Base-by-base conservation (phyloP, 2,329 filamentous ascomycete species). In the Venturia pyrina region DNA sequence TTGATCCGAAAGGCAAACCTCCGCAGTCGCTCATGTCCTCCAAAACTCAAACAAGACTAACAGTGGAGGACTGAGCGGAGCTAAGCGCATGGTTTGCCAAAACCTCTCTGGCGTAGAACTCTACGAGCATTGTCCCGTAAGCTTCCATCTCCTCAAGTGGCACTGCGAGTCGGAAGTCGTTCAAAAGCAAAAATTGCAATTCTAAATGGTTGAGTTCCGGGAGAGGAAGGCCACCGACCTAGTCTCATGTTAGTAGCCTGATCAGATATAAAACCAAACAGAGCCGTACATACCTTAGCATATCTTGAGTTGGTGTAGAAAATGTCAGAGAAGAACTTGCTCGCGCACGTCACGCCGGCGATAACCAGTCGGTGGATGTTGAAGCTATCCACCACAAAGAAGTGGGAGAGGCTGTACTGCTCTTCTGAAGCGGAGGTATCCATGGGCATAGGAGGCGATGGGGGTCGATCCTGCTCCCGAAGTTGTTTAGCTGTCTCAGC, bases 291-390 rank as follows among this genome's bases (percentile, higher is more conserved):
- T 82, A 96, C 95, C 89, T 98, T 99, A 67, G 95, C 95, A 76
- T 99, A 99, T 87, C 95, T 86, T 65, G 95, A 98, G 77, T 99
- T 99, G 11, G 95, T 99, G 75, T 98, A 99, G 73, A 99, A 99
- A 50, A 98, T 93, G 78, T 99, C 87, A 5, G 93, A 98, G 78
- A 99, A 99, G 82, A 98, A 99, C 78, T 99, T 99, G 85, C 93
- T 98, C 5, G 95, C 93, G 77, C 95, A 98, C 3, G 95, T 99
- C 57, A 99, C 95, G 44, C 93, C 95, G 1, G 95, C 91, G 74
- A 99, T 99, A 65, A 98, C 93, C 65, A 99, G 81, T 65, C 95
- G 88, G 75, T 99, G 95, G 69, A 99, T 98, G 78, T 99, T 99
- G 80, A 95, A 99, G 78, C 95, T 98, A 78, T 99, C 95, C 13